Evolutionary conservation across 192 early-diverging fungal species (phyloP).

Genomic region (Rhizophagus sp.): DNA sequence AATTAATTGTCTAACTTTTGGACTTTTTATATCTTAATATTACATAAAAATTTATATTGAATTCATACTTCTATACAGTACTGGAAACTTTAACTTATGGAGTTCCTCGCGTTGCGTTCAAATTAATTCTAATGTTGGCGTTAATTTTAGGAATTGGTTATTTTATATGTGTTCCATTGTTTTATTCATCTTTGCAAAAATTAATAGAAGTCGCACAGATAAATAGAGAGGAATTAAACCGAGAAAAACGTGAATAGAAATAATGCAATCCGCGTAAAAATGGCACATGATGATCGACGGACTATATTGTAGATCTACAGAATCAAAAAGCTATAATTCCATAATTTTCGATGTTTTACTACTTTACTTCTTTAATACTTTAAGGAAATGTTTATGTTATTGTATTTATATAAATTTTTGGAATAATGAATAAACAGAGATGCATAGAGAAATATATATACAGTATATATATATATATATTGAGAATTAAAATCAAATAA

Average conservation of each 20-base stretch:
- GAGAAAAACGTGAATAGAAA: background rate
- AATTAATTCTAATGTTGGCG: slow-evolving; percentile 11
- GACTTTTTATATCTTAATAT: background rate
- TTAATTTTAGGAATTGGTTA: background rate
- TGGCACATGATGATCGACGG: no score
- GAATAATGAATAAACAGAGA: no score
- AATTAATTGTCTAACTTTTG: slow-evolving; percentile 5
- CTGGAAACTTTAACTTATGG: slow-evolving; percentile 17
- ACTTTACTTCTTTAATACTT: no score
- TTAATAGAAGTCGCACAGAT: background rate
- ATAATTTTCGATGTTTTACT: no score
- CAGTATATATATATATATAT: no score
- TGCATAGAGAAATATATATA: no score
- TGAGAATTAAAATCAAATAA: no score
- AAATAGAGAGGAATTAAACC: background rate
- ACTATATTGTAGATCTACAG: no score
- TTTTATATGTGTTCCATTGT: slow-evolving; percentile 15
- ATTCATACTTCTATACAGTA: slow-evolving; percentile 8
- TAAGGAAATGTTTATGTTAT: no score
- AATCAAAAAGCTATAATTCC: no score
- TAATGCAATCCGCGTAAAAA: no score
- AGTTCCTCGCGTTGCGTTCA: slow-evolving; percentile 19
- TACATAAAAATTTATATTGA: background rate
- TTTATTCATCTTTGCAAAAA: slow-evolving; percentile 7
- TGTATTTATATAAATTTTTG: no score